Evolutionary conservation across 257 asterid species (phyloP), one percentile per base, ranked within the genome.

Genomic region (Penstemon newberryi): DNA sequence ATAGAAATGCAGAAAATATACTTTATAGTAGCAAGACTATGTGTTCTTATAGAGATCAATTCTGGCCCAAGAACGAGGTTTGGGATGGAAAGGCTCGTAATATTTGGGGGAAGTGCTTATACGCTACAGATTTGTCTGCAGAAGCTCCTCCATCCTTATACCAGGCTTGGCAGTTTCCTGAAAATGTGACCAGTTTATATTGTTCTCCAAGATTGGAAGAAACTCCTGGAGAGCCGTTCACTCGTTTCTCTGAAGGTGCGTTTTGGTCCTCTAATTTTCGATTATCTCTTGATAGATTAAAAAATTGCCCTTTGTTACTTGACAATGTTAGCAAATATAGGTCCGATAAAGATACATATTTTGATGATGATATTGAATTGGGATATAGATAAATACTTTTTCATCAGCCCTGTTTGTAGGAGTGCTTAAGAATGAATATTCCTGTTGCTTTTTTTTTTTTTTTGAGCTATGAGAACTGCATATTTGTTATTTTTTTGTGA

Each of bases 101-200:
- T 57, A 62, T 33, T 56, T 70, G 73, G 77, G 65, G 67, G 80
- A 80, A 82, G 43, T 66, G 66, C 78, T 78, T 70, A 51, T 25
- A 82, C 61, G 65, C 75, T 56, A 58, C 59, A 60, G 82, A 73
- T 66, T 72, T 67, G 63, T 73, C 63, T 5, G 65, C 63, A 36
- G 84, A 57, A 57, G 75, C 56, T 53, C 50, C 65, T 63, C 60
- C 72, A 39, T 70, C 84, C 19, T 43, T 69, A 52, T 47, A 53
- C 64, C 79, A 40, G 59, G 49, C 75, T 41, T 63, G 75, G 72
- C 79, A 65, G 60, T 75, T 73, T 67, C 91, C 89, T 70, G 65
- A 33, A 58, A 73, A 36, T 33, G 68, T 72, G 61, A 72, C 66
- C 49, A 68, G 64, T 25, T 43, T 78, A 42, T 49, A 4, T 70